Conservation (phyloP, 108 stramenopile species). For the Fragilaria crotonensis region DNA sequence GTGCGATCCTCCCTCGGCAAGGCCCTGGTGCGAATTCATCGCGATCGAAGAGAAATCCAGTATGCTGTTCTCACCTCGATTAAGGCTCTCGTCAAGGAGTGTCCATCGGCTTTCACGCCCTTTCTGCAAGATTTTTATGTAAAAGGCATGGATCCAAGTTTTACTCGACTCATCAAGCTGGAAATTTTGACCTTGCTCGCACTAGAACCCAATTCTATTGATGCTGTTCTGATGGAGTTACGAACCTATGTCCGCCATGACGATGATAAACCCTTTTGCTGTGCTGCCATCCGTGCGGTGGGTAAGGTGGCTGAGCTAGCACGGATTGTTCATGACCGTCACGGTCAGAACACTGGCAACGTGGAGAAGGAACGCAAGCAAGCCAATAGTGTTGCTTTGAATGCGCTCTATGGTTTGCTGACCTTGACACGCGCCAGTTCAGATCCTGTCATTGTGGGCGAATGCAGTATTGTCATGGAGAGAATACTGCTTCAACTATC, state of each 20-base stretch:
- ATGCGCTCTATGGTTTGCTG: constrained; percentile 82
- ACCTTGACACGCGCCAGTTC: constrained; percentile 63
- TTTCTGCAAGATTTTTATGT: constrained; percentile 95
- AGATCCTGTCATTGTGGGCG: constrained; percentile 78
- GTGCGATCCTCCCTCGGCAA: constrained; percentile 82
- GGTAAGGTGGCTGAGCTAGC: constrained; percentile 79
- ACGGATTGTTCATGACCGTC: constrained; percentile 71
- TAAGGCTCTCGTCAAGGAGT: constrained; percentile 78
- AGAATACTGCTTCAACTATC: constrained; percentile 74
- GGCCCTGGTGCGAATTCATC: constrained; percentile 93
- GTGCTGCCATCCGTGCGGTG: constrained; percentile 84
- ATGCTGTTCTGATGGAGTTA: constrained; percentile 87
- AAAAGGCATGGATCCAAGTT: constrained; percentile 84
- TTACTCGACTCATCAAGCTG: constrained; percentile 90
- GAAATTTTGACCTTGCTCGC: constrained; percentile 88
- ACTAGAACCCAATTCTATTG: constrained; percentile 71
- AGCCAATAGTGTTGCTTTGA: constrained; percentile 74
- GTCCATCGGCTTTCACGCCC: constrained; percentile 92
- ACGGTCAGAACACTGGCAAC: constrained; percentile 35
- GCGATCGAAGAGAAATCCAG: constrained; percentile 92
- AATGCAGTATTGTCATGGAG: constrained; percentile 84
- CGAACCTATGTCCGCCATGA: constrained; percentile 84
- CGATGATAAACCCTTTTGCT: constrained; percentile 83
- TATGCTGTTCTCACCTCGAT: constrained; percentile 93
- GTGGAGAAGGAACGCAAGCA: constrained; percentile 21